Evolutionary conservation across 805 yeast genomes (phyloP).

Genomic region (Monosporozyma unispora): DNA sequence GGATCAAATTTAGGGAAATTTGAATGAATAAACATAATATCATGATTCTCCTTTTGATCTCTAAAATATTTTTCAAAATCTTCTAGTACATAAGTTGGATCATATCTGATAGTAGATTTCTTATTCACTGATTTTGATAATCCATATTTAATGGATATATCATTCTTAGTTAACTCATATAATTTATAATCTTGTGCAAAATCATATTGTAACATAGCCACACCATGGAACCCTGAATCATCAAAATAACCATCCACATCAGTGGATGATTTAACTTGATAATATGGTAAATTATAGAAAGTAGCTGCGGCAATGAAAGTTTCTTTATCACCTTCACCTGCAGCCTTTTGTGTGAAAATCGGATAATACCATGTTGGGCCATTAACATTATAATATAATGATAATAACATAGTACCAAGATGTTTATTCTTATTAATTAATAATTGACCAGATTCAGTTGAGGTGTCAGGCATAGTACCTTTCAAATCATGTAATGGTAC

Average conservation of each 20-base stretch:
- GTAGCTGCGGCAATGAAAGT: constrained; percentile 58
- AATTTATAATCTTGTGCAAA: constrained; percentile 49
- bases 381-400: constrained; percentile 56
- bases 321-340: constrained; percentile 77
- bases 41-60: constrained; percentile 8
- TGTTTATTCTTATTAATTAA: constrained; percentile 55
- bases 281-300: constrained; percentile 37
- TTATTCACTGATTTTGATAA: neutral
- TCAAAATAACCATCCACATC: constrained; percentile 35
- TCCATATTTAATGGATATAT: constrained; percentile 10
- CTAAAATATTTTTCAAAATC: constrained; percentile 14
- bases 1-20: constrained; percentile 35
- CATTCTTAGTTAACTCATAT: constrained; percentile 13
- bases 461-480: constrained; percentile 60
- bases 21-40: constrained; percentile 31
- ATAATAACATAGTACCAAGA: constrained; percentile 46
- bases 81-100: constrained; percentile 14
- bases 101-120: constrained; percentile 4
- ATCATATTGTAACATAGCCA: constrained; percentile 72
- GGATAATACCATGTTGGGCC: constrained; percentile 68
- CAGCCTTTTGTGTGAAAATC: constrained; percentile 65
- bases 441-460: constrained; percentile 69
- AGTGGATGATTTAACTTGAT: constrained; percentile 38
- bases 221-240: constrained; percentile 41
- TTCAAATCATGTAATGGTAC: constrained; percentile 50